A percentile compares a stretch with the other conserved stretches of the same genome.
Conservation (phyloP, 371 early-diverging fungal species). For the Chytridium lagenaria region DNA sequence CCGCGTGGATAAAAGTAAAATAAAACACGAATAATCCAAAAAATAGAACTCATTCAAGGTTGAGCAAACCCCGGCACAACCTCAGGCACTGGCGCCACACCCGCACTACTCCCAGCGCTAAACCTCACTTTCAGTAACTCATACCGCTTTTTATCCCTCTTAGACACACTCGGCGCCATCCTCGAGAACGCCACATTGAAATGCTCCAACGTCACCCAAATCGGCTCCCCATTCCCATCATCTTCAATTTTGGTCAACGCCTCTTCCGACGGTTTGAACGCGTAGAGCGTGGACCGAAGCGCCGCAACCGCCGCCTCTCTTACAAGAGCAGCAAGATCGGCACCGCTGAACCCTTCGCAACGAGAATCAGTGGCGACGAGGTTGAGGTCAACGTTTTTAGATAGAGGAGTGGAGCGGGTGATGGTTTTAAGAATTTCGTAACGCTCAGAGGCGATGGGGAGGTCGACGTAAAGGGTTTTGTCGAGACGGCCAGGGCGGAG, state of each 20-base stretch:
- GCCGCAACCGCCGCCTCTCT: slow-evolving; percentile 90
- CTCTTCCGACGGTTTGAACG: background rate
- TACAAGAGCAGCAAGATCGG: slow-evolving; percentile 92
- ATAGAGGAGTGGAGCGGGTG: slow-evolving; percentile 82
- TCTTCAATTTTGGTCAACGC: slow-evolving; percentile 17
- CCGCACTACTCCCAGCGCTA: slow-evolving; percentile 35
- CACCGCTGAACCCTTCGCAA: slow-evolving; percentile 90
- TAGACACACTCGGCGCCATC: slow-evolving; percentile 83
- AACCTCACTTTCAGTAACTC: slow-evolving; percentile 64
- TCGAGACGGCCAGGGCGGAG: slow-evolving; percentile 97
- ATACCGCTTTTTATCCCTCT: slow-evolving; percentile 64
- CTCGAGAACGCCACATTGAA: slow-evolving; percentile 84
- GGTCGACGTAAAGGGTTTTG: slow-evolving; percentile 94
- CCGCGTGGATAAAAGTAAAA: no score
- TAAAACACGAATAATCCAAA: no score
- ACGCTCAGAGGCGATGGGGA: slow-evolving; percentile 87
- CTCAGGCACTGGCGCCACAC: background rate
- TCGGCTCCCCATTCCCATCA: slow-evolving; percentile 33
- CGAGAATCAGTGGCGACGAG: slow-evolving; percentile 74
- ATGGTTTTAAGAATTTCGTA: slow-evolving; percentile 87
- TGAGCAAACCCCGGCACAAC: background rate
- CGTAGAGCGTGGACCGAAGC: slow-evolving; percentile 63
- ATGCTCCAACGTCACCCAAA: slow-evolving; percentile 70
- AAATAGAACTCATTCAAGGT: no score
- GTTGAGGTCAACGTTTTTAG: slow-evolving; percentile 78